Evolutionary conservation across 176 grass and related monocot species (phyloP), one percentile per base, ranked within the genome.

Genomic region (Cenchrus americanus): DNA sequence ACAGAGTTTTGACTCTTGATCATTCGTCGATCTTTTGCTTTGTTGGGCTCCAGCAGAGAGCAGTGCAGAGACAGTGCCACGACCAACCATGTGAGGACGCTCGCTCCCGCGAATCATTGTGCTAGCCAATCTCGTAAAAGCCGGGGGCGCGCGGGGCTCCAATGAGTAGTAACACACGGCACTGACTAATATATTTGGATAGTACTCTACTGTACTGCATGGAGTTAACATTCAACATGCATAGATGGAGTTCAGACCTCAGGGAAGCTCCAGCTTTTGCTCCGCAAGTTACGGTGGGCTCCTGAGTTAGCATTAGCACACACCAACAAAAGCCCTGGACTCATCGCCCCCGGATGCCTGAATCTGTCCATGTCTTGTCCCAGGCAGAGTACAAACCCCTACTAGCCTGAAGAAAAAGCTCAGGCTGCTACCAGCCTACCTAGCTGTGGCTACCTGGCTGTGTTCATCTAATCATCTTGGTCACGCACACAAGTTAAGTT

Each of bases 261-360:
- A 52, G 23, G 15, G 14, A 60, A 80, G 46, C 48, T 14, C 86
- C 92, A 84, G 89, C 41, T 89, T 94, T 92, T 67, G 75, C 77
- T 94, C 84, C 92, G 73, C 3, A 92, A 85, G 80, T 92, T 82
- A 92, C 23, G 89, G 89, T 76, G 70, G 66, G 78, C 84, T 57
- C 77, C 57, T 65, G 81, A 70, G 47, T 76, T 76, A 64, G 46
- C 52, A 8, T 30, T 0, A 48, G 47, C 10, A 3, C 47, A 9
- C 47, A 9, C 43, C 47, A 48, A 49, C 87, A 18, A 75, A 75
- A 64, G 12, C 1, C 30, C 17, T 7, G 79, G 12, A 67, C 32
- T n/a, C 42, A 3, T 80, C 69, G 17, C 47, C 50, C 41, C 49
- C 4, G 57, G 18, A 17, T 40, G 14, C 70, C 23, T 73, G 47